Conservation (phyloP, 768 basidiomycete species). For the Tylopilus vinaceipallidus region DNA sequence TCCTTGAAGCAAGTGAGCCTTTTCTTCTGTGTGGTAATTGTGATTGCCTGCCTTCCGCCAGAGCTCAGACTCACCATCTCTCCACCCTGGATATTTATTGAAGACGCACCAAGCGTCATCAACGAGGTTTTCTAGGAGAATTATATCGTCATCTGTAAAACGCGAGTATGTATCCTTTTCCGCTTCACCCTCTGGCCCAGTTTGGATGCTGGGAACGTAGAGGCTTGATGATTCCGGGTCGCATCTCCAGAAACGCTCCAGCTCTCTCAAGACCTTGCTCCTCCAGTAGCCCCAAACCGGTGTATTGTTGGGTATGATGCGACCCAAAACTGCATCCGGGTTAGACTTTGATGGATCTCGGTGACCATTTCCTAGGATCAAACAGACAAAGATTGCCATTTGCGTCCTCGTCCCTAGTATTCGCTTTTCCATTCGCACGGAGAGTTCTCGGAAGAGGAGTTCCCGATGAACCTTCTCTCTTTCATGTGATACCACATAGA, state of each 20-base stretch:
- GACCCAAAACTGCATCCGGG: conserved; percentile 3
- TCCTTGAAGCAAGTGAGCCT: background rate
- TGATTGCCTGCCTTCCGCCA: background rate
- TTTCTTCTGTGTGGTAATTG: conserved; percentile 2
- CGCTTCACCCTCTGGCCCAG: conserved; percentile 1
- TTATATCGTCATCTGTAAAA: conserved; percentile 4
- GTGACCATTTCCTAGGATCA: conserved; percentile 15
- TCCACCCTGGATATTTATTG: conserved; percentile 12
- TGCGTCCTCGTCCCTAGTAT: conserved; percentile 25
- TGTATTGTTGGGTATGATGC: conserved; percentile 30
- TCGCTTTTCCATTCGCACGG: conserved; percentile 10
- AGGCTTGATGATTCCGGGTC: background rate
- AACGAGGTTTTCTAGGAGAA: conserved; percentile 17
- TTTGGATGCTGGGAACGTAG: conserved; percentile 15
- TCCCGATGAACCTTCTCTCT: conserved; percentile 15
- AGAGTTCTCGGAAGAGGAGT: conserved; percentile 16
- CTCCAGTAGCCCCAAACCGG: conserved; percentile 29
- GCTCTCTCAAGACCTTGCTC: conserved; percentile 19
- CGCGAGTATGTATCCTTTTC: conserved; percentile 9
- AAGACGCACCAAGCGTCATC: conserved; percentile 26
- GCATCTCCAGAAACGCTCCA: conserved; percentile 11
- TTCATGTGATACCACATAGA: conserved; percentile 33
- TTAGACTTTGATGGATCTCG: background rate
- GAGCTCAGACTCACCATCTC: background rate
- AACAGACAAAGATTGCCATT: conserved; percentile 29